A percentile compares a stretch with the other conserved stretches of the same genome.
These are phyloP conservation scores for Ballota nigra DNA, from an alignment of 257 asterid genomes.

Conservation along the genomic window DNA sequence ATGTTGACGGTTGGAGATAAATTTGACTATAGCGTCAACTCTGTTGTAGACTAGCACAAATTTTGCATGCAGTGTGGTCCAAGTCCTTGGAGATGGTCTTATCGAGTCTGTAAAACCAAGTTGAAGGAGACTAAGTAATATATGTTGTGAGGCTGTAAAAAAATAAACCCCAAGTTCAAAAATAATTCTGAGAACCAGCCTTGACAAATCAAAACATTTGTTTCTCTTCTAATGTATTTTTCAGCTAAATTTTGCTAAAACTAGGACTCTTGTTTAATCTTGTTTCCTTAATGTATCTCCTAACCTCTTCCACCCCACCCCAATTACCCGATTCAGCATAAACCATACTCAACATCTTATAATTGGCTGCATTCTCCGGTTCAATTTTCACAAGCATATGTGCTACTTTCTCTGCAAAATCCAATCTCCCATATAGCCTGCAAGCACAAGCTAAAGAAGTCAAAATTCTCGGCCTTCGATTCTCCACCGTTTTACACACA, in stretches of 20 bases:
- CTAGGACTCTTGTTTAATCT: conserved; percentile 41
- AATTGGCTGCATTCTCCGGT: conserved; percentile 67
- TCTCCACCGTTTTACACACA: conserved; percentile 40
- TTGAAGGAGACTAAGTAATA: too few relatives aligned
- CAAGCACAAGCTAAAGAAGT: conserved; percentile 58
- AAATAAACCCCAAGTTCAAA: too few relatives aligned
- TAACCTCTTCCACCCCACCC: conserved; percentile 53
- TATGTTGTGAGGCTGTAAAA: too few relatives aligned
- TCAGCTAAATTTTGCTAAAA: conserved; percentile 48
- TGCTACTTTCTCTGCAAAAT: conserved; percentile 52
- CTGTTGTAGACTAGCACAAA: too few relatives aligned
- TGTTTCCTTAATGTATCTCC: conserved; percentile 46
- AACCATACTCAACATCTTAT: conserved; percentile 51
- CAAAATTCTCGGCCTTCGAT: conserved; percentile 42
- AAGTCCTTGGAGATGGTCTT: too few relatives aligned
- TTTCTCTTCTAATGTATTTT: too few relatives aligned
- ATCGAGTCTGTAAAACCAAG: too few relatives aligned
- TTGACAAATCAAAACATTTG: too few relatives aligned
- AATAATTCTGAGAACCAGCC: too few relatives aligned
- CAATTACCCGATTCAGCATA: conserved; percentile 66
- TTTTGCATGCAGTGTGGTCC: too few relatives aligned
- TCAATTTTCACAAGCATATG: conserved; percentile 43
- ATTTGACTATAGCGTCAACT: too few relatives aligned
- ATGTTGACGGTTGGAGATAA: too few relatives aligned
- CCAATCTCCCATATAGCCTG: conserved; percentile 57